These are phyloP conservation scores for Paspalum vaginatum DNA, from an alignment of 176 grass and related monocot genomes.

Conservation along the genomic window DNA sequence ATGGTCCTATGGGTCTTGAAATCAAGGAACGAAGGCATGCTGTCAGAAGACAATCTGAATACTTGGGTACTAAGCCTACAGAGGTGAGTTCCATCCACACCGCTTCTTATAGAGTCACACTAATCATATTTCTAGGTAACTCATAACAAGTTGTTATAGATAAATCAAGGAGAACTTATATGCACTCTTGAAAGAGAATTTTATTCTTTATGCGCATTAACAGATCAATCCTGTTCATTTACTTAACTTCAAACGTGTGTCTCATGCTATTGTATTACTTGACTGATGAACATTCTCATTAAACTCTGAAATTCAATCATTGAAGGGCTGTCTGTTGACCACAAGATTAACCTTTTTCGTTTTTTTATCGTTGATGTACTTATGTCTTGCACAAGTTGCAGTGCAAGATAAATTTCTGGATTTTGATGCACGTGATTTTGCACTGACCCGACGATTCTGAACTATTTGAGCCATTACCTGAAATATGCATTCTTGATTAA, in stretches of 20 bases:
- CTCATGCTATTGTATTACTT: not conserved
- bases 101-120: not conserved
- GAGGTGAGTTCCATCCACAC: constrained; percentile 19
- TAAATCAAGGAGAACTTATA: not conserved
- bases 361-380: not conserved
- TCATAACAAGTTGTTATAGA: not conserved
- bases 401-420: not conserved
- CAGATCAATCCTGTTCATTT: not conserved
- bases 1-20: constrained; percentile 40
- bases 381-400: not conserved
- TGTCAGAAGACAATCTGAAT: constrained; percentile 18
- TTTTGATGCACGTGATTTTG: not conserved
- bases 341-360: not conserved
- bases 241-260: not conserved
- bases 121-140: not conserved
- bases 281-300: not conserved
- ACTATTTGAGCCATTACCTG: not conserved
- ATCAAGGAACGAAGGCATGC: constrained; percentile 26
- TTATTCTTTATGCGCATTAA: not conserved
- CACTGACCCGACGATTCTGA: not conserved
- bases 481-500: not conserved
- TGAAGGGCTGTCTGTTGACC: not conserved
- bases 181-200: not conserved
- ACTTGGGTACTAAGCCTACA: constrained; percentile 10
- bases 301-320: not conserved